phyloP scores from a whole-genome alignment of 176 grass and related monocot genomes.

The sorghum (Sorghum bicolor) region DNA sequence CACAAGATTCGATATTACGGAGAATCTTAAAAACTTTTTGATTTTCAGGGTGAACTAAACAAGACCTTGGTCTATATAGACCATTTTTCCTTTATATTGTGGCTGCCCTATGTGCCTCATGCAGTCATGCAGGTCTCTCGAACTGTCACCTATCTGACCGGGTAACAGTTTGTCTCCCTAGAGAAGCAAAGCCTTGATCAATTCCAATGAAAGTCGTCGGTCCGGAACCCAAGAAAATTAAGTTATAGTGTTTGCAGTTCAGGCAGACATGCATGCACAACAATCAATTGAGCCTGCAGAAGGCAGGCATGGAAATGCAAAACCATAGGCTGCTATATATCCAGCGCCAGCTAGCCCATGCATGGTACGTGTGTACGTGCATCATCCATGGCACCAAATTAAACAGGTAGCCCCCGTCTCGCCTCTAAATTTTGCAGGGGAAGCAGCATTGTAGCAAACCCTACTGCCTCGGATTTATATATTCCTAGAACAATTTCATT shows the following conservation, averaged over 20 bases:
- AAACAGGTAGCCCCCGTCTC: background rate
- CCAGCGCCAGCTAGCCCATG: background rate
- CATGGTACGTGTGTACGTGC: background rate
- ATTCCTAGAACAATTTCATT: too few relatives aligned
- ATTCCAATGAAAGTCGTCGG: slow-evolving; percentile 24
- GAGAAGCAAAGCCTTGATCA: background rate
- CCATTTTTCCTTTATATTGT: background rate
- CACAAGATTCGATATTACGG: too few relatives aligned
- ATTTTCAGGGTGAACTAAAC: too few relatives aligned
- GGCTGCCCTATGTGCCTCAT: background rate
- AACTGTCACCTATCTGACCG: slow-evolving; percentile 15
- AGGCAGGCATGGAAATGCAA: slow-evolving; percentile 4
- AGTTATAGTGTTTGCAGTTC: slow-evolving; percentile 1
- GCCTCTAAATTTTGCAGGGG: background rate
- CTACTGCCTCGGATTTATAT: too few relatives aligned
- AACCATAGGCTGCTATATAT: slow-evolving; percentile 18
- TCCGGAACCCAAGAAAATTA: slow-evolving; percentile 21
- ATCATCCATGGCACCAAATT: background rate
- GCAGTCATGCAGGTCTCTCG: too few relatives aligned
- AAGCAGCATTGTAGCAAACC: too few relatives aligned
- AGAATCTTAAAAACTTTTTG: too few relatives aligned
- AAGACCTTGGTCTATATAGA: too few relatives aligned
- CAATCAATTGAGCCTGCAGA: slow-evolving; percentile 14
- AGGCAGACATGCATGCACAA: slow-evolving; percentile 22
- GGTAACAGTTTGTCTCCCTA: slow-evolving; percentile 35